These are phyloP conservation scores for Colletotrichum tropicale DNA, from an alignment of 2,329 filamentous ascomycete species.

Conservation along the genomic window DNA sequence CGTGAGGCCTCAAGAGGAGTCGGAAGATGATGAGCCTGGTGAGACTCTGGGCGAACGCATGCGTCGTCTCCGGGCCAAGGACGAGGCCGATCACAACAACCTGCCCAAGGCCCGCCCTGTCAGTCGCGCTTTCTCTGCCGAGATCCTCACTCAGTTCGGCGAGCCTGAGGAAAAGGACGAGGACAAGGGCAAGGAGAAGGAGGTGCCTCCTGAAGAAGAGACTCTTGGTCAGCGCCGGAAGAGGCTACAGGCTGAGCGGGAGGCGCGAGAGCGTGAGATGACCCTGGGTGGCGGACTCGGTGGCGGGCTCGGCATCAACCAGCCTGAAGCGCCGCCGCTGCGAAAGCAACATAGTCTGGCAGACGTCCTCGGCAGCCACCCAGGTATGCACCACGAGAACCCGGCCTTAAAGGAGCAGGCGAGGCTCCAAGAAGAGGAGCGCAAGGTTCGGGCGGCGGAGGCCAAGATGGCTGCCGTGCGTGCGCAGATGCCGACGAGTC, in stretches of 20 bases:
- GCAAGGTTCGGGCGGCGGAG: constrained; percentile 46
- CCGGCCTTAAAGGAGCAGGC: constrained; percentile 46
- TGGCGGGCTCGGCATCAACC: constrained; percentile 18
- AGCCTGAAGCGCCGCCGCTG: constrained; percentile 29
- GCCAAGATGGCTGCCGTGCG: constrained; percentile 53
- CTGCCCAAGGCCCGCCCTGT: constrained; percentile 63
- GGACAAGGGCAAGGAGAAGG: constrained; percentile 32
- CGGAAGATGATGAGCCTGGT: constrained; percentile 51
- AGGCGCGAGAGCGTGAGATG: constrained; percentile 65
- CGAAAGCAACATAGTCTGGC: constrained; percentile 57
- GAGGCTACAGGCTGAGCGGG: constrained; percentile 72
- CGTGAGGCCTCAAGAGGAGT: constrained; percentile 27
- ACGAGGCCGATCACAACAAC: constrained; percentile 46
- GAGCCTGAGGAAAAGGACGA: constrained; percentile 44
- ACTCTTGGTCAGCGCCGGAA: constrained; percentile 79
- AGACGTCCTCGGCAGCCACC: constrained; percentile 57
- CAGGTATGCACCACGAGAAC: constrained; percentile 36
- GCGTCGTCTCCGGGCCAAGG: constrained; percentile 65
- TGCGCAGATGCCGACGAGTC: constrained; percentile 51
- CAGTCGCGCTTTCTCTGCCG: constrained; percentile 69
- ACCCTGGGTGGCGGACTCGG: constrained; percentile 31
- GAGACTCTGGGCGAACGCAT: constrained; percentile 73
- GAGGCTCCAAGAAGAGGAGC: constrained; percentile 42
- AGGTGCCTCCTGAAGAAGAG: constrained; percentile 59
- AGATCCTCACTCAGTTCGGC: constrained; percentile 70